Evolutionary conservation across 2,329 filamentous ascomycete genomes (phyloP), one percentile per base, ranked within the genome.

Genomic region (Penicillium psychrosexuale): DNA sequence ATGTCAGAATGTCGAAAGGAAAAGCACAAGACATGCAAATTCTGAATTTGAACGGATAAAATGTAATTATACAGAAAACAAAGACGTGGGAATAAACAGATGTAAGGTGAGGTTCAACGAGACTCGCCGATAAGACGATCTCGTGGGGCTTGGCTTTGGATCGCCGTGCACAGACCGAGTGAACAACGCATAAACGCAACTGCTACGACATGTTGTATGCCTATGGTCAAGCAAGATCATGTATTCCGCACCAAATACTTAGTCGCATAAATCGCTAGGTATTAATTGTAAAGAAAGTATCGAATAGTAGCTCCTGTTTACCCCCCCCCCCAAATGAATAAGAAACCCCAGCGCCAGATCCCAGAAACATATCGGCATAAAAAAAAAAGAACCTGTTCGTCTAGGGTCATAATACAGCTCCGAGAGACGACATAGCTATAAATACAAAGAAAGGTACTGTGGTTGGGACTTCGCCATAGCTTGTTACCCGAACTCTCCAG

Each of bases 401-500:
- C 24, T 5, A 17, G n/a, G 9, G 19, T 8, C 30, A 24, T 30
- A 4, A 43, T 8, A 31, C 22, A 24, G 13, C 28, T 22, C 13
- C 2, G 5, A 31, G 6, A 42, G 9, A 15, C 1, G 17, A 31
- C 6, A 37, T 17, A 8, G 27, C 8, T 13, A 51, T 24, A 31
- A 33, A 22, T 30, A 37, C 37, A 22, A 40, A 24, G 19, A 9
- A 22, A 19, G 8, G 22, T 15, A 27, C n/a, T 36, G 11, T 31
- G 9, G 8, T 11, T 38, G 5, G 27, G 5, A 33, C 7, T 13
- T 27, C 9, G 22, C 12, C 38, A 36, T 36, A 22, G 33, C 19
- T 7, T 17, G 42, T 52, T 55, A 69, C 63, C 68, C 22, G 63
- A 64, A 63, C 66, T 57, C 2, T 61, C 60, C 22, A 56, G 56